Conservation (phyloP, 176 grass and related monocot species). For the Ampelocalamus luodianensis region DNA sequence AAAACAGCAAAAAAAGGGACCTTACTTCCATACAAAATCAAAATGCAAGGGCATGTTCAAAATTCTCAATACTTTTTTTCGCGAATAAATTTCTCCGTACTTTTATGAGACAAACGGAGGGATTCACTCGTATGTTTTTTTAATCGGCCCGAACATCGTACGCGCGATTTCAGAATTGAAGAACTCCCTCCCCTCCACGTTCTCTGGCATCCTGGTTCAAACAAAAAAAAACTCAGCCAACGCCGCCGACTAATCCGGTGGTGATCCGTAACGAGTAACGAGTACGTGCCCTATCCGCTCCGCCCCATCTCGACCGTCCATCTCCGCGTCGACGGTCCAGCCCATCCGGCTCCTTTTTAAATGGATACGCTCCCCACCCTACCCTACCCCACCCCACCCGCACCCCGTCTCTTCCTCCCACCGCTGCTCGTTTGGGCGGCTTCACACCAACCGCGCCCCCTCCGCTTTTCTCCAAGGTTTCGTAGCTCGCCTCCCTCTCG, state of each 20-base stretch:
- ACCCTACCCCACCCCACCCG: neutral
- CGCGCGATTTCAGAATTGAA: constrained; percentile 42
- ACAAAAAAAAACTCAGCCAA: neutral
- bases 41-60: neutral
- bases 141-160: neutral
- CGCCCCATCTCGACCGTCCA: constrained; percentile 40
- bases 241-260: neutral
- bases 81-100: neutral
- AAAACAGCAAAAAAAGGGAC: neutral
- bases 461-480: constrained; percentile 25
- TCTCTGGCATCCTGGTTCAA: neutral
- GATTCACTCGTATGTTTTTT: neutral
- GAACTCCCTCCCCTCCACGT: constrained; percentile 33
- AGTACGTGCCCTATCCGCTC: constrained; percentile 17
- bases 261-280: neutral
- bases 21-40: neutral
- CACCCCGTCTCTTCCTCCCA: neutral
- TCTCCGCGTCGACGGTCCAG: constrained; percentile 31
- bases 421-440: neutral
- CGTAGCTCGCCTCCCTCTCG: neutral
- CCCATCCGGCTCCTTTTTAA: constrained; percentile 41
- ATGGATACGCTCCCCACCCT: constrained; percentile 18
- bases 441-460: neutral
- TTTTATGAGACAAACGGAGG: neutral
- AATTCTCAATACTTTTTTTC: neutral